Percentiles rank a stretch among this genome's conserved stretches.
These are phyloP conservation scores for Geosmithia putterillii DNA, from an alignment of 2,329 filamentous ascomycete genomes.

Conservation along the genomic window DNA sequence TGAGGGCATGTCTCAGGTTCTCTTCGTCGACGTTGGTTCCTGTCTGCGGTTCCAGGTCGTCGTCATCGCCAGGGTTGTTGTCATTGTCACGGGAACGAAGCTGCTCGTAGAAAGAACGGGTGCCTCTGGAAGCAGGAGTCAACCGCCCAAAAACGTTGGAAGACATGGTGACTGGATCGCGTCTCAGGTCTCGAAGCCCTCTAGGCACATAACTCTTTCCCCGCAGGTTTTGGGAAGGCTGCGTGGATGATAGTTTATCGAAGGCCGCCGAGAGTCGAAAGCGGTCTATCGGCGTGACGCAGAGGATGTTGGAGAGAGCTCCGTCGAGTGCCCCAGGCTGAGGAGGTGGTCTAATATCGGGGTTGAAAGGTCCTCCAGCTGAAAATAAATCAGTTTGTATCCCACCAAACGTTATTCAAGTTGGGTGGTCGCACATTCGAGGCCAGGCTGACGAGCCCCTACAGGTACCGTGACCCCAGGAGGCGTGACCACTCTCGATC, in stretches of 20 bases:
- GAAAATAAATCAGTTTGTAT: neutral
- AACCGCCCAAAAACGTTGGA: conserved; percentile 5
- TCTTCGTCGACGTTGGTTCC: conserved; percentile 31
- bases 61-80: conserved; percentile 1
- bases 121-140: conserved; percentile 5
- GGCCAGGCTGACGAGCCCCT: neutral
- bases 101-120: conserved; percentile 35
- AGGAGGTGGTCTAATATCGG: neutral
- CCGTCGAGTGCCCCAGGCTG: no score
- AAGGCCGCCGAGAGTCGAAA: neutral
- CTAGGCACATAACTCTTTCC: neutral
- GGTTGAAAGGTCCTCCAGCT: no score
- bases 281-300: neutral
- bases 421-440: neutral
- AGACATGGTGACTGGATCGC: neutral
- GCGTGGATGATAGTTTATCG: neutral
- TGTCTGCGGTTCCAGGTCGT: conserved; percentile 1
- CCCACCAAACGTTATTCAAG: neutral
- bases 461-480: neutral
- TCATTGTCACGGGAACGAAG: conserved; percentile 25
- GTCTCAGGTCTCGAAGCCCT: neutral
- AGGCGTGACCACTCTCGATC: neutral
- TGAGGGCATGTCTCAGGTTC: conserved; percentile 38
- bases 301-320: neutral
- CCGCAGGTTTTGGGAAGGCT: neutral